Base-by-base conservation (phyloP, 805 yeast species). In the Pichia gijzeniarum region DNA sequence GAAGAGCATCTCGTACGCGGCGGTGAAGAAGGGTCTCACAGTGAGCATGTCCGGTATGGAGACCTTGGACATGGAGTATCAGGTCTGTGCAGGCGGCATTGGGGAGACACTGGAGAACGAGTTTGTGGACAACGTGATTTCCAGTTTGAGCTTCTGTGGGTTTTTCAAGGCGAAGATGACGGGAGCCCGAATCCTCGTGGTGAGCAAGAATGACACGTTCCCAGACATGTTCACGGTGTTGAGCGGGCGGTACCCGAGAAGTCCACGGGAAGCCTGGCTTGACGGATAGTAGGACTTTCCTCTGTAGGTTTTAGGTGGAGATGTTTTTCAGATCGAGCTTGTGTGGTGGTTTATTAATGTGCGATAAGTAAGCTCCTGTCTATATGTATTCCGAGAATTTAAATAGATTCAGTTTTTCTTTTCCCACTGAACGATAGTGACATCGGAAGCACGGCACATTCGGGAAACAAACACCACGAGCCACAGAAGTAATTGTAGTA, bases 111-210 rank as follows among this genome's bases (percentile, higher is more conserved):
- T 63, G n/a, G 64, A 68, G 35, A 77, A 74, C 48, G 40, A 54
- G 13, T 62, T 72, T 33, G 67, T 72, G 10, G 83, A 79, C 48
- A 78, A 76, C 43, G 52, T 79, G 7, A 58, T 78, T 38, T 64
- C 74, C 13, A 61, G 76, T 2, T 53, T 80, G n/a, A 71, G 76
- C 35, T 82, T 76, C 49, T 76, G 74, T 46, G 76, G 73, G 45
- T 56, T 77, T 16, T 53, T 80, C 31, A 75, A 71, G 49, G 84
- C 80, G 0, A 79, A 78, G 47, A 54, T 77, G 3, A 57, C 60
- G 0, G 56, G 63, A 7, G 40, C 56, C 1, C 53, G 47, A n/a
- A 49, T 44, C 2, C 43, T 64, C n/a, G 55, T 59, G 7, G 25
- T 64, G 35, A 59, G 67, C 34, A 62, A 62, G 41, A 54, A 51